Evolutionary conservation across 106 monocot genomes (phyloP).

Genomic region (Platanthera zijinensis): DNA sequence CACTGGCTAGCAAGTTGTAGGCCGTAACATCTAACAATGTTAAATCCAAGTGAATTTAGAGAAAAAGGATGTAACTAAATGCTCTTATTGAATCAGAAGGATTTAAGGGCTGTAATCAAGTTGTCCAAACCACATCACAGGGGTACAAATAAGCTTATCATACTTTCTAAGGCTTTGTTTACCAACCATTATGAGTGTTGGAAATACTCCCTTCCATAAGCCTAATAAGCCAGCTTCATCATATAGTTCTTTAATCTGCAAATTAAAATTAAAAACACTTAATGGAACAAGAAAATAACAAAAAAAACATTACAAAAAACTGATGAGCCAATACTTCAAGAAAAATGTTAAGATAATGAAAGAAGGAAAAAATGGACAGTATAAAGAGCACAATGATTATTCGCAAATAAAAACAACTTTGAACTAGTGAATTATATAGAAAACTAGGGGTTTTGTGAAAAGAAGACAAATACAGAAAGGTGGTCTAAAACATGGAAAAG

Average conservation of each 20-base stretch:
- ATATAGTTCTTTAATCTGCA: constrained; percentile 82
- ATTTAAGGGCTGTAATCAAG: background rate
- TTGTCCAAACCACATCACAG: background rate
- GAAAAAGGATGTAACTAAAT: background rate
- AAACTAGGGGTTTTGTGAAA: no score
- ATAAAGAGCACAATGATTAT: background rate
- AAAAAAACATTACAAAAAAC: background rate
- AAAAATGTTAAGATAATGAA: background rate
- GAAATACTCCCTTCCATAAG: constrained; percentile 97
- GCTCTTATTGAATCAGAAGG: background rate
- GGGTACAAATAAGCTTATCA: background rate
- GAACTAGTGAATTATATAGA: no score
- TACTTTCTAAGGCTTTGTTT: background rate
- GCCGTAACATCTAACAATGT: background rate
- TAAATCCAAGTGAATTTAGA: background rate
- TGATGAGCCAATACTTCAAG: background rate
- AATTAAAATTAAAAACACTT: background rate
- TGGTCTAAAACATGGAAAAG: background rate
- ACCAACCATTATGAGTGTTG: constrained; percentile 92
- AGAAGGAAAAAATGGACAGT: background rate
- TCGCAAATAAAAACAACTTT: background rate
- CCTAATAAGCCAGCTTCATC: constrained; percentile 81
- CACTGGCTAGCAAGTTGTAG: no score
- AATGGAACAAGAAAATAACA: constrained; percentile 3
- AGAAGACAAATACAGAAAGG: no score